Evolutionary conservation across 768 basidiomycete species (phyloP), one percentile per base, ranked within the genome.

Genomic region (Leccinum imitatum): DNA sequence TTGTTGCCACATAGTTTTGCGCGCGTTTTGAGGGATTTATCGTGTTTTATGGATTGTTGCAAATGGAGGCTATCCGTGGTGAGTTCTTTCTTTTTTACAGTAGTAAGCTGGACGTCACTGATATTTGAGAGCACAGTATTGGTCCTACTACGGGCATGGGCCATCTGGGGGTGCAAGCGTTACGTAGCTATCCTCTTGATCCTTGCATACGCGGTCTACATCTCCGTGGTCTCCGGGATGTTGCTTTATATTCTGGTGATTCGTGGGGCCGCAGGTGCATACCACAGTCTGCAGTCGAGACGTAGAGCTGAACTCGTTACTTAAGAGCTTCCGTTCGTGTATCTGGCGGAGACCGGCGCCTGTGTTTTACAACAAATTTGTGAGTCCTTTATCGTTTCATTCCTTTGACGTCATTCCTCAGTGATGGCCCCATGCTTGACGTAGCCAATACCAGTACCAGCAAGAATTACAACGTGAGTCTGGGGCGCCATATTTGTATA

Each of bases 71-170:
- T 2, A 65, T 65, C 4, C 66, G 46, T 9, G 25, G 66, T 67
- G 35, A 50, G 66, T 37, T 4, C 54, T 23, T 21, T 8, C 10
- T 19, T 44, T 2, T 5, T 27, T 14, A 6, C 3, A 14, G 30
- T 10, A 30, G 1, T 10, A 6, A 25, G 4, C 15, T 46, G 19
- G 5, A 13, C 52, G 2, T 19, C 5, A 11, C 25, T 57, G 23
- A 52, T 3, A 10, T n/a, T 17, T 9, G n/a, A 23, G 8, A 9
- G 17, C 1, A 3, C 6, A 68, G 66, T 59, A 11, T 50, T 65
- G 27, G 56, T 68, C 11, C 41, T 68, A 31, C 6, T 65, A 17
- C 60, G 66, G 13, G 66, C 56, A 2, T 62, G 67, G 63, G 63
- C 63, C 6, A 58, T 65, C 15, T 67, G 60, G 66, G 59, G 63